These are phyloP conservation scores for Phytophthora vignae DNA, from an alignment of 352 stramenopile genomes.

Conservation along the genomic window DNA sequence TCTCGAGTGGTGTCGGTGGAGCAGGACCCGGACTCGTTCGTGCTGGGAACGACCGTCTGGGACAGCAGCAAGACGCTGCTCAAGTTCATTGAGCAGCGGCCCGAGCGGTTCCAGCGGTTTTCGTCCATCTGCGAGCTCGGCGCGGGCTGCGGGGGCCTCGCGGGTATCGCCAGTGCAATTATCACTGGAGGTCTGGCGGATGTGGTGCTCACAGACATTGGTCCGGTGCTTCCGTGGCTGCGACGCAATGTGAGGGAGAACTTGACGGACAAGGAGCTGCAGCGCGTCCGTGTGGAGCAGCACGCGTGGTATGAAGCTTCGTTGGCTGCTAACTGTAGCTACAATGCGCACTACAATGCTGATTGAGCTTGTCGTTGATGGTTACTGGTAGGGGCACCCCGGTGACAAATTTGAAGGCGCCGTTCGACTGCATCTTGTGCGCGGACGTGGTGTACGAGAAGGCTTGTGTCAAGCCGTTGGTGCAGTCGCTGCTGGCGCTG, in stretches of 20 bases:
- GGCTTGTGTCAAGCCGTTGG: slow-evolving; percentile 70
- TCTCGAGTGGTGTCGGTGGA: slow-evolving; percentile 59
- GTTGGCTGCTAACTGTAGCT: neutral
- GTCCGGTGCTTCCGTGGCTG: slow-evolving; percentile 81
- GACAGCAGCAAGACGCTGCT: slow-evolving; percentile 88
- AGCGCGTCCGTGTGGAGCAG: slow-evolving; percentile 66
- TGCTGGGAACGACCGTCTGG: slow-evolving; percentile 86
- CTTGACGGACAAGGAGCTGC: slow-evolving; percentile 62
- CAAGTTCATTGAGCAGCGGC: slow-evolving; percentile 84
- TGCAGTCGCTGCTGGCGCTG: slow-evolving; percentile 83
- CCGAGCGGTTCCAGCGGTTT: slow-evolving; percentile 61
- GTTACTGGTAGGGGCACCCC: slow-evolving; percentile 63
- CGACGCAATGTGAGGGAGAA: slow-evolving; percentile 74
- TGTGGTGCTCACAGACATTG: slow-evolving; percentile 83
- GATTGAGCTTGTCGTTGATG: slow-evolving; percentile 8
- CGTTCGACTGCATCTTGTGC: slow-evolving; percentile 85
- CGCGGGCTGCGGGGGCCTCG: slow-evolving; percentile 74
- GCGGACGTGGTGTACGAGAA: slow-evolving; percentile 88
- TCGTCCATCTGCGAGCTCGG: slow-evolving; percentile 80
- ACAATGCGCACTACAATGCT: slow-evolving; percentile 1
- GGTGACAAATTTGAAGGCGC: slow-evolving; percentile 54
- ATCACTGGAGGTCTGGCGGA: slow-evolving; percentile 61
- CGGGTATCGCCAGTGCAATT: slow-evolving; percentile 79
- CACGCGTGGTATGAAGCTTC: slow-evolving; percentile 50
- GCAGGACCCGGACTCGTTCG: slow-evolving; percentile 85